These are phyloP conservation scores for Trichophyton mentagrophytes DNA, from an alignment of 2,329 filamentous ascomycete species.

Conservation along the genomic window DNA sequence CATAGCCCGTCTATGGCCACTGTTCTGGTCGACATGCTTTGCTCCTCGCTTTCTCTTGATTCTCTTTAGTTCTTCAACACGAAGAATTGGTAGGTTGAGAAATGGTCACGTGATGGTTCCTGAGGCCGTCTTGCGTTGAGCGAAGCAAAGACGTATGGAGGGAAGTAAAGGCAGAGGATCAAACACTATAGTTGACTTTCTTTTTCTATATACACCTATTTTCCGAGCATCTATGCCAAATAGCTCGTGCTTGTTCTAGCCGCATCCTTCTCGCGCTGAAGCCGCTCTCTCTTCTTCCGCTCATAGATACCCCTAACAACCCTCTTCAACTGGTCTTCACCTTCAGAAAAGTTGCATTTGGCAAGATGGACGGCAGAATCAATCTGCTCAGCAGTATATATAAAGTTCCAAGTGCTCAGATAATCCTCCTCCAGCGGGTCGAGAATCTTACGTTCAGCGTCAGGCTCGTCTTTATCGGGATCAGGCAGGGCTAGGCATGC, in stretches of 20 bases:
- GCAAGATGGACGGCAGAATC: slow-evolving; percentile 74
- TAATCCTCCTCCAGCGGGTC: slow-evolving; percentile 74
- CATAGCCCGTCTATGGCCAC: slow-evolving; percentile 29
- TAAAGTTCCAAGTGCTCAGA: slow-evolving; percentile 95
- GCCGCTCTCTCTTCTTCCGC: slow-evolving; percentile 61
- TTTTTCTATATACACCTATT: not conserved
- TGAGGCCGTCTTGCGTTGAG: not conserved
- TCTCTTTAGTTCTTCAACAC: not conserved
- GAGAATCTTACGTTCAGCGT: slow-evolving; percentile 45
- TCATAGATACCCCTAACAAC: slow-evolving; percentile 85
- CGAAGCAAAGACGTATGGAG: not conserved
- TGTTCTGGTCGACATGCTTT: slow-evolving; percentile 20
- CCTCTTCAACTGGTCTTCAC: slow-evolving; percentile 60
- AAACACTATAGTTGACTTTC: not conserved
- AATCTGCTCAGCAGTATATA: slow-evolving; percentile 83
- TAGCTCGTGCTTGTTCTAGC: slow-evolving; percentile 4
- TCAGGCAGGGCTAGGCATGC: slow-evolving; percentile 20
- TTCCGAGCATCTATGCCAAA: not conserved
- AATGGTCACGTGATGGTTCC: not conserved
- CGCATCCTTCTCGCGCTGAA: slow-evolving; percentile 25
- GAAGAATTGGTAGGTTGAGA: too few relatives aligned
- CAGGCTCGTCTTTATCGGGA: slow-evolving; percentile 12
- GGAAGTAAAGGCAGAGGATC: not conserved
- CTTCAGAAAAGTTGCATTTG: slow-evolving; percentile 73
- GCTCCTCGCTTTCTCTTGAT: not conserved